These are phyloP conservation scores for Arthrinium puccinioides DNA, from an alignment of 2,329 filamentous ascomycete species.

Conservation along the genomic window DNA sequence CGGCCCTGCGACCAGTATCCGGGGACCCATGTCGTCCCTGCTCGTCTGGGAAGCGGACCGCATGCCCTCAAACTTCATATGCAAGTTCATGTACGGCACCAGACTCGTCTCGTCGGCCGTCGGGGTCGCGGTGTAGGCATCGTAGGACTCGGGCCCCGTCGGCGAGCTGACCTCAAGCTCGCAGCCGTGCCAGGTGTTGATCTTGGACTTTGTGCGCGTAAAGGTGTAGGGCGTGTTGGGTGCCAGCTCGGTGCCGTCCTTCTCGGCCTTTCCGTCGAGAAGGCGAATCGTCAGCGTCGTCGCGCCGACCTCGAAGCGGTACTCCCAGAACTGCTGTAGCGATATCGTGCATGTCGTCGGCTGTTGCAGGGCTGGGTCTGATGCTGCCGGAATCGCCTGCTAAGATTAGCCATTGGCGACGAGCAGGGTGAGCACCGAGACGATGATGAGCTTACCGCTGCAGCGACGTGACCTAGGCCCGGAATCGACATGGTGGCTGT, in stretches of 20 bases:
- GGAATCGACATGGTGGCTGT: constrained; percentile 65
- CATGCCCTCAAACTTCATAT: constrained; percentile 74
- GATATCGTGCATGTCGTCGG: constrained; percentile 22
- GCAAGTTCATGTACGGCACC: constrained; percentile 74
- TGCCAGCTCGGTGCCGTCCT: constrained; percentile 92
- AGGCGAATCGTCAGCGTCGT: constrained; percentile 49
- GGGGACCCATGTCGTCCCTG: constrained; percentile 51
- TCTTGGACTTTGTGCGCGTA: constrained; percentile 72
- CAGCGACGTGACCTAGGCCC: constrained; percentile 61
- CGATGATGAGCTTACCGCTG: constrained; percentile 36
- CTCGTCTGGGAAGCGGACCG: constrained; percentile 50
- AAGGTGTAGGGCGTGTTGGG: constrained; percentile 74
- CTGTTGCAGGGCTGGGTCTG: constrained; percentile 23
- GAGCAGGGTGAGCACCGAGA: too few relatives aligned
- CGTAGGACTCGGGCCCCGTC: constrained; percentile 32
- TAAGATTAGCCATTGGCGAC: constrained; percentile 19
- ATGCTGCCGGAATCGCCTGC: constrained; percentile 12
- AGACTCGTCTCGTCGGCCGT: constrained; percentile 73
- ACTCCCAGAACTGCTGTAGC: constrained; percentile 63
- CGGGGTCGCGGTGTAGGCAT: constrained; percentile 54
- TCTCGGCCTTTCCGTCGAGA: constrained; percentile 75
- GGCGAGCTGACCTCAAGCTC: constrained; percentile 67
- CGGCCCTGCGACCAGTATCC: constrained; percentile 78
- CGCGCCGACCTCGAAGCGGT: constrained; percentile 66
- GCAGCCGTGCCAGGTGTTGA: constrained; percentile 90